A percentile compares a stretch with the other conserved stretches of the same genome.
Evolutionary conservation across 2,329 filamentous ascomycete species (phyloP).

Genomic region (Metarhizium guizhouense): DNA sequence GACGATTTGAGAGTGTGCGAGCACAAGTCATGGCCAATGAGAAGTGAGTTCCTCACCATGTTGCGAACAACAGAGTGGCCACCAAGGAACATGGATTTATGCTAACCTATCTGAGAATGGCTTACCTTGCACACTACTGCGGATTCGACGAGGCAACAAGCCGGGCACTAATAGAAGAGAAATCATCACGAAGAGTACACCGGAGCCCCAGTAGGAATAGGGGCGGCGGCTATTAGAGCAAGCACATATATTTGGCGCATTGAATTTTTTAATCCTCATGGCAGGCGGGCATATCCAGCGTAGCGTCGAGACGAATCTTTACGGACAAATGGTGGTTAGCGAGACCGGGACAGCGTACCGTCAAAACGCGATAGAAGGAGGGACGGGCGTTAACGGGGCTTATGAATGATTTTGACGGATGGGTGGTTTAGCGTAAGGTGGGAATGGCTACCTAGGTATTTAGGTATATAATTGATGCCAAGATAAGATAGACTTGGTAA

Average conservation of each 20-base stretch:
- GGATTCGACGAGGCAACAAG: conserved; percentile 47
- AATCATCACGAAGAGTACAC: conserved; percentile 17
- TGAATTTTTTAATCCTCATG: background rate
- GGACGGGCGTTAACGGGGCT: background rate
- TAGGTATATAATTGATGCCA: too few species aligned
- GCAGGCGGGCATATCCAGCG: background rate
- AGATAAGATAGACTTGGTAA: too few species aligned
- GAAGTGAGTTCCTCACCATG: conserved; percentile 51
- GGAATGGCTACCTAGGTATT: too few species aligned
- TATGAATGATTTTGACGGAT: too few species aligned
- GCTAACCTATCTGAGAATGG: conserved; percentile 28
- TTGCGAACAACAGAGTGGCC: background rate
- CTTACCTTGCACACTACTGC: conserved; percentile 41
- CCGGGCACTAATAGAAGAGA: conserved; percentile 35
- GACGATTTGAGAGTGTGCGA: conserved; percentile 65
- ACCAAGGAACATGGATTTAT: background rate
- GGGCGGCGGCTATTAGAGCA: conserved; percentile 3
- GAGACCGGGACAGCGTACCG: background rate
- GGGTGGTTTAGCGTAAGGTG: too few species aligned
- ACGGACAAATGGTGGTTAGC: background rate
- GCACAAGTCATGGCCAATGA: conserved; percentile 60
- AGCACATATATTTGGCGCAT: background rate
- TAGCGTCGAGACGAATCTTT: background rate
- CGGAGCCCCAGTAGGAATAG: conserved; percentile 17
- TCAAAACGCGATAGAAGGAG: background rate